phyloP scores from a whole-genome alignment of 78 protist genomes.

The Dictyostelium discoideum region DNA sequence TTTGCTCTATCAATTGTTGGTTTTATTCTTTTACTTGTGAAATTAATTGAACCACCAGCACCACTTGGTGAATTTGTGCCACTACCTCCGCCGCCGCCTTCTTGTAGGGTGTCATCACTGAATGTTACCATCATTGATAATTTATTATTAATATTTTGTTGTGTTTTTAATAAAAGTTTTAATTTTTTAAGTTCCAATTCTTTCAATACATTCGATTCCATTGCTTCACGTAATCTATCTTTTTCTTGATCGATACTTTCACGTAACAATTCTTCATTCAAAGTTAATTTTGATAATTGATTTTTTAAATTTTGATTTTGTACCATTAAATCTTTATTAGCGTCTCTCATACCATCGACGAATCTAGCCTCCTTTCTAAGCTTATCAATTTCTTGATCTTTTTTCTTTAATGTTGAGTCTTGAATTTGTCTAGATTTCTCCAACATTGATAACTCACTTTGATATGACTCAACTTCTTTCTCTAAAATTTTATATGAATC shows the following conservation, averaged over 20 bases:
- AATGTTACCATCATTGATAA: constrained; percentile 74
- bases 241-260: constrained; percentile 49
- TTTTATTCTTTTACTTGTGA: constrained; percentile 27
- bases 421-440: constrained; percentile 21
- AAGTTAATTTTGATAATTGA: constrained; percentile 15
- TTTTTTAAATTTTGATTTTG: constrained; percentile 55
- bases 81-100: background rate
- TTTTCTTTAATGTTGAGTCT: constrained; percentile 36
- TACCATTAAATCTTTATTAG: constrained; percentile 63
- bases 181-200: constrained; percentile 71
- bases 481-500: constrained; percentile 46
- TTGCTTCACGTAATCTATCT: constrained; percentile 12
- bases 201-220: constrained; percentile 20
- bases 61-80: background rate
- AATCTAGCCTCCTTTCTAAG: constrained; percentile 44
- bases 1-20: constrained; percentile 43
- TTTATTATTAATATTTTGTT: constrained; percentile 69
- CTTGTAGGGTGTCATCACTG: background rate
- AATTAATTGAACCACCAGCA: background rate
- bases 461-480: constrained; percentile 37
- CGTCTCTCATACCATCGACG: constrained; percentile 71
- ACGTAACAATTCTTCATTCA: constrained; percentile 26
- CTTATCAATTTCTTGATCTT: constrained; percentile 47
- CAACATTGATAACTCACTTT: constrained; percentile 30
- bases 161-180: constrained; percentile 48